These are phyloP conservation scores for Volvox reticuliferus DNA, from an alignment of 139 green algal species.

Conservation along the genomic window DNA sequence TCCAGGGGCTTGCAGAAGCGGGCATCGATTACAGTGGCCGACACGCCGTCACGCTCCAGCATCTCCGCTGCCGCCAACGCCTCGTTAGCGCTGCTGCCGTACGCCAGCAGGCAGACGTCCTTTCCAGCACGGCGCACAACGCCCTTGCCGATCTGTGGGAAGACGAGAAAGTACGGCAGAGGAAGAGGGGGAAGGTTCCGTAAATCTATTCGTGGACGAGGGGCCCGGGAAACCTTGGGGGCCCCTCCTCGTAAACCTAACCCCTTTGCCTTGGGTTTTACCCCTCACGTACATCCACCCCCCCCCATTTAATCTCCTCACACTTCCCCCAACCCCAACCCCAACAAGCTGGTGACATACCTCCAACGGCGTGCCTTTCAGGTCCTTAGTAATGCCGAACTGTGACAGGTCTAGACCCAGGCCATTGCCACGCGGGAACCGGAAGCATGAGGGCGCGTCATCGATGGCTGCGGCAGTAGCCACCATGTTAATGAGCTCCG, in stretches of 20 bases:
- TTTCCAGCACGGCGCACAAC: slow-evolving; percentile 86
- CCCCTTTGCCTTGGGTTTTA: no score
- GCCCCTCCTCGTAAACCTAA: no score
- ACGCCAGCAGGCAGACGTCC: slow-evolving; percentile 94
- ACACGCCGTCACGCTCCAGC: slow-evolving; percentile 86
- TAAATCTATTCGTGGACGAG: no score
- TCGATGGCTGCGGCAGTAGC: slow-evolving; percentile 94
- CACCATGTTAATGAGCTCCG: slow-evolving; percentile 95
- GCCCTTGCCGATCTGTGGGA: slow-evolving; percentile 87
- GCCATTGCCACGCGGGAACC: slow-evolving; percentile 96
- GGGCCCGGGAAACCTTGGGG: no score
- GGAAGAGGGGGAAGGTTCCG: background rate
- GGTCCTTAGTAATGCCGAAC: slow-evolving; percentile 77
- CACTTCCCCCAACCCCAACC: no score
- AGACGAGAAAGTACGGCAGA: background rate
- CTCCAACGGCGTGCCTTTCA: slow-evolving; percentile 92
- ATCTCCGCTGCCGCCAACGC: slow-evolving; percentile 90
- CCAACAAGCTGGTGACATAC: slow-evolving; percentile 43
- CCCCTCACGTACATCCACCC: no score
- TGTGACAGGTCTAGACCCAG: slow-evolving; percentile 92
- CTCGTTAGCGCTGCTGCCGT: slow-evolving; percentile 90
- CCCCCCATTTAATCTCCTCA: background rate
- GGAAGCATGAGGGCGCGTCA: slow-evolving; percentile 93
- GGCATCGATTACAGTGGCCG: slow-evolving; percentile 93
- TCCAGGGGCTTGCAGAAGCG: slow-evolving; percentile 99